Evolutionary conservation across 1,139 yeast species (phyloP), one percentile per base, ranked within the genome.

Genomic region (Sugiyamaella castrensis): DNA sequence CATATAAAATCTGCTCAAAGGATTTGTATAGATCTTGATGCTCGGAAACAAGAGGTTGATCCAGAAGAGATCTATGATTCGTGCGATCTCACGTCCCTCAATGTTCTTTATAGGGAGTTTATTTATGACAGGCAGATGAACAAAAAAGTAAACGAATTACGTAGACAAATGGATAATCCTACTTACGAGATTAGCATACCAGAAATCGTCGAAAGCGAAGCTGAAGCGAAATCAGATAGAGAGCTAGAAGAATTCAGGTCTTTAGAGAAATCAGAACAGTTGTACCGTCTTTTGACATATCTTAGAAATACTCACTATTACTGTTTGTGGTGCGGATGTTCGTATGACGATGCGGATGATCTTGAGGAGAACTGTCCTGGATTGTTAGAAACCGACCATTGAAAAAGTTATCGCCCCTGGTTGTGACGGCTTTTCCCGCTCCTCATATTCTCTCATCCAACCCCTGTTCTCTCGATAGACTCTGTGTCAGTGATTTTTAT

Each of bases 261-360:
- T 6, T 56, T 53, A 24, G 37, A 34, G 2, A 34, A 57, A 2
- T 59, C 57, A 10, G 66, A 69, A 35, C 65, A 62, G 45, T 52
- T 73, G 8, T 55, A 53, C 31, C 58, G 58, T 30, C 51, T 73
- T 8, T 58, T 69, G 29, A 53, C 57, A 7, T 72, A 71, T 50
- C 61, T 77, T 16, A 66, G 81, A 13, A 55, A 65, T 0, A 63
- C 63, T 28, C 69, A 67, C 48, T 54, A 57, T 49, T 79, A 72
- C 57, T 79, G 83, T 56, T 73, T 68, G 55, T 78, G 69, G 64
- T 79, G 83, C 57, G 81, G 80, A 0, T 59, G 60, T 8, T 57
- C 56, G 36, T 78, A 70, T 55, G 59, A 60, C 0, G 64, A 61
- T 47, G 68, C 58, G 33, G 56, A 57, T 0, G 81, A 77, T 30